Conservation (phyloP, 225 moss, liverwort and hornwort species). For the Asterella californica region DNA sequence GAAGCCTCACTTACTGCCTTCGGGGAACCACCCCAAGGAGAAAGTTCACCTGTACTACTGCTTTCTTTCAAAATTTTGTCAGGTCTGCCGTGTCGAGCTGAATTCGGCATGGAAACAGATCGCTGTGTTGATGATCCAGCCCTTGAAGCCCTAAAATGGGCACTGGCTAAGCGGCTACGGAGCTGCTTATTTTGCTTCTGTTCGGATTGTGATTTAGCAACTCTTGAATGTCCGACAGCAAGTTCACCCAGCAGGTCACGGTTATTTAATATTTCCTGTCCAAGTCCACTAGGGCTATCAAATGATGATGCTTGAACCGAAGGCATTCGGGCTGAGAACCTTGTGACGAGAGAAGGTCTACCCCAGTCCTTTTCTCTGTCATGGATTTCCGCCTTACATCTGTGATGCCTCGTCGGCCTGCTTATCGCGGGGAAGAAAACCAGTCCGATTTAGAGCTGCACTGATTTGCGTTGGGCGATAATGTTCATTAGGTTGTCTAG, state of each 20-base stretch:
- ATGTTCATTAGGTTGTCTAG: neutral
- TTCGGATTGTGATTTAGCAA: neutral
- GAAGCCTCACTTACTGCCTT: neutral
- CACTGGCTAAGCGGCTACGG: conserved; percentile 11
- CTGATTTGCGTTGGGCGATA: neutral
- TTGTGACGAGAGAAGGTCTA: conserved; percentile 54
- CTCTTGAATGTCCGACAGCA: conserved; percentile 40
- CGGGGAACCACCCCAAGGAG: conserved; percentile 24
- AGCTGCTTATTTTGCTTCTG: conserved; percentile 20
- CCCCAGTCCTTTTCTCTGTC: conserved; percentile 66
- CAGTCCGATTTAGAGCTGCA: neutral
- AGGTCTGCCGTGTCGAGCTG: neutral
- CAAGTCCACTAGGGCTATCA: conserved; percentile 38
- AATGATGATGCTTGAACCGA: conserved; percentile 16
- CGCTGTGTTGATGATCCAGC: conserved; percentile 35
- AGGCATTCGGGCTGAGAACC: conserved; percentile 39
- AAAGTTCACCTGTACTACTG: conserved; percentile 12
- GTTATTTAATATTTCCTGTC: conserved; percentile 43
- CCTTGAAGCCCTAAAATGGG: conserved; percentile 32
- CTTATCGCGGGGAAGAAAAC: neutral
- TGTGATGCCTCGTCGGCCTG: conserved; percentile 63
- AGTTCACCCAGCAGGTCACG: conserved; percentile 59
- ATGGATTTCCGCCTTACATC: conserved; percentile 57
- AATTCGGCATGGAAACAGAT: conserved; percentile 1
- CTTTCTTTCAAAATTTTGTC: neutral